Evolutionary conservation across 2,329 filamentous ascomycete genomes (phyloP).

Genomic region (Colletotrichum liriopes): DNA sequence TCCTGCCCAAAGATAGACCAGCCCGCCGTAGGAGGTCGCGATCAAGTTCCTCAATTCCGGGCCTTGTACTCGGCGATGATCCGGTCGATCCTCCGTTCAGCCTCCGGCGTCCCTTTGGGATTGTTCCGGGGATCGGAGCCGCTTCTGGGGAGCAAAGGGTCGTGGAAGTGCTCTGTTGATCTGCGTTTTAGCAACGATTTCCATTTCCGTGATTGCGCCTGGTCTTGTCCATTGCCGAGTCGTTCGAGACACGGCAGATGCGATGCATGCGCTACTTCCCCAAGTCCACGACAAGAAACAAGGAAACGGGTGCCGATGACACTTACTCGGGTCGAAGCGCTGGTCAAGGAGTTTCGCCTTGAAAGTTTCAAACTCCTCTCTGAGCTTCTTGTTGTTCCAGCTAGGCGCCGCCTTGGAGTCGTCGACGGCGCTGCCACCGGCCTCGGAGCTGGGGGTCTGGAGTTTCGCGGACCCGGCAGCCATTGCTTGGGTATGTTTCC

Average conservation of each 20-base stretch:
- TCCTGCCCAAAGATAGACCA: background rate
- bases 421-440: slow-evolving; percentile 43
- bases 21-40: background rate
- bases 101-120: slow-evolving; percentile 58
- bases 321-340: slow-evolving; percentile 60
- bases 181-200: background rate
- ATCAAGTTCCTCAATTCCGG: background rate
- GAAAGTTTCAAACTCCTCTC: slow-evolving; percentile 60
- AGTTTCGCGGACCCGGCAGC: slow-evolving; percentile 25
- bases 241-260: background rate
- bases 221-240: background rate
- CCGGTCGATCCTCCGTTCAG: slow-evolving; percentile 58
- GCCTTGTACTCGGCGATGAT: slow-evolving; percentile 48
- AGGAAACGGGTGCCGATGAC: background rate
- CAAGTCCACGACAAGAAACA: background rate
- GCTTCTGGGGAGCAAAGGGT: slow-evolving; percentile 61
- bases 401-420: slow-evolving; percentile 47
- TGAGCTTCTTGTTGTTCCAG: slow-evolving; percentile 56
- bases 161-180: slow-evolving; percentile 58
- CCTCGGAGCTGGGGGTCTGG: slow-evolving; percentile 38
- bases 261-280: background rate
- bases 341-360: slow-evolving; percentile 60
- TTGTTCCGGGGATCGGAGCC: slow-evolving; percentile 52
- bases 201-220: background rate
- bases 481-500: slow-evolving; percentile 11